These are phyloP conservation scores for Ascodesmis nigricans DNA, from an alignment of 495 filamentous ascomycete genomes.

Conservation along the genomic window DNA sequence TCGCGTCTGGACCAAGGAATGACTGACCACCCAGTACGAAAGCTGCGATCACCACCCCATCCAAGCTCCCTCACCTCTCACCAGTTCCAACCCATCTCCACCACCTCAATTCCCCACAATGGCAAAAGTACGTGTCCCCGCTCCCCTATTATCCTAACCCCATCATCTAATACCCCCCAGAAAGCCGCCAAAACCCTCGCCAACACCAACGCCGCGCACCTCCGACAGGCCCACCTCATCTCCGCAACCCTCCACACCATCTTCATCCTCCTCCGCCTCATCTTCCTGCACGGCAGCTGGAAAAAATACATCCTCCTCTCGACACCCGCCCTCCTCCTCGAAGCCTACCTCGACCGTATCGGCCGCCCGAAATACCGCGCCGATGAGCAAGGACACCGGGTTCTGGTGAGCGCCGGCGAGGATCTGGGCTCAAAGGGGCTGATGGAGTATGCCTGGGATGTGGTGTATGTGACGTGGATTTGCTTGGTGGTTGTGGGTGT, in stretches of 20 bases:
- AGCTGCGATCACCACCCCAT: no score
- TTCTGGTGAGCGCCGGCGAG: conserved; percentile 54
- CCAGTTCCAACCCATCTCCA: not conserved
- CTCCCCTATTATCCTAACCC: not conserved
- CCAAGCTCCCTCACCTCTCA: not conserved
- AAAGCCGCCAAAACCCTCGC: conserved; percentile 90
- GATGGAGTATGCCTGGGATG: conserved; percentile 95
- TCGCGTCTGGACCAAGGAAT: no score
- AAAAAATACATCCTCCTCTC: conserved; percentile 44
- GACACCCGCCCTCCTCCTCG: conserved; percentile 49
- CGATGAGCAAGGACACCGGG: conserved; percentile 21
- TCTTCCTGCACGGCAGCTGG: conserved; percentile 33
- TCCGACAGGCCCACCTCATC: conserved; percentile 61
- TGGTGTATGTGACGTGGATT: conserved; percentile 76
- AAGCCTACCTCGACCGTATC: conserved; percentile 61
- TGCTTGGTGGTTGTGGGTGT: conserved; percentile 40
- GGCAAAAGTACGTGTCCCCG: conserved; percentile 12
- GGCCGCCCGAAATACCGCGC: conserved; percentile 52
- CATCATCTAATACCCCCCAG: conserved; percentile 24
- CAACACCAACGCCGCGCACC: conserved; percentile 45
- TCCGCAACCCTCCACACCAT: conserved; percentile 44
- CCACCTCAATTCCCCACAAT: conserved; percentile 4
- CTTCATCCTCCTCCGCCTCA: conserved; percentile 41
- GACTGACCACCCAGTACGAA: no score
- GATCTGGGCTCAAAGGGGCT: conserved; percentile 72